Percentiles rank a stretch among this genome's conserved stretches.
Conservation (phyloP, 306 rosid genomes). For the Echinosophora koreensis region DNA sequence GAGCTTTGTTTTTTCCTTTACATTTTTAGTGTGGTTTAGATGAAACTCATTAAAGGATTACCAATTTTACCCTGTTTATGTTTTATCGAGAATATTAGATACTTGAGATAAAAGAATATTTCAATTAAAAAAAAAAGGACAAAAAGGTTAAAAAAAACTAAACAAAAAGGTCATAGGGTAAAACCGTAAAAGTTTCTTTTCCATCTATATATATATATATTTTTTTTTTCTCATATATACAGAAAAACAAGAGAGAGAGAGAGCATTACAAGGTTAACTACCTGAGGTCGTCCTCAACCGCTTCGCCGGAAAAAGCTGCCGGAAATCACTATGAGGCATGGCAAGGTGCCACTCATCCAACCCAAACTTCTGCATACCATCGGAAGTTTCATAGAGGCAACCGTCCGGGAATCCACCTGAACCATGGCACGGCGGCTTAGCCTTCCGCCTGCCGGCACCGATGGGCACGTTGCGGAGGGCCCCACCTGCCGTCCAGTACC, state of each 20-base stretch:
- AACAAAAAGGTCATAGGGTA: too few species aligned
- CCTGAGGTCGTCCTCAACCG: slow-evolving; percentile 62
- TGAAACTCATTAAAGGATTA: not conserved
- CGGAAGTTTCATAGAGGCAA: slow-evolving; percentile 55
- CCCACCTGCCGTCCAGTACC: slow-evolving; percentile 97
- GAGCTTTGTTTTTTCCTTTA: too few species aligned
- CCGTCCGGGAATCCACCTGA: slow-evolving; percentile 52
- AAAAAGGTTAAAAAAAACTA: too few species aligned
- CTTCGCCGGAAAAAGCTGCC: slow-evolving; percentile 62
- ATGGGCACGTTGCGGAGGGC: slow-evolving; percentile 88
- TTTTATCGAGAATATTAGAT: not conserved
- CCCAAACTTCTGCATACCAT: slow-evolving; percentile 57
- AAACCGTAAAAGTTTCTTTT: too few species aligned
- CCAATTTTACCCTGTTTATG: not conserved
- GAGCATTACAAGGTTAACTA: slow-evolving; percentile 54
- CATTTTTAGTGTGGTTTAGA: not conserved
- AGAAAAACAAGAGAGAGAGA: not conserved
- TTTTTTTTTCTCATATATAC: not conserved
- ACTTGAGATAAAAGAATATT: not conserved
- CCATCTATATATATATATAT: too few species aligned
- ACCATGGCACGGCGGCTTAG: slow-evolving; percentile 61
- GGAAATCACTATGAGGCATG: slow-evolving; percentile 52
- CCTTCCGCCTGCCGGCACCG: slow-evolving; percentile 84
- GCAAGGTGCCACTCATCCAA: slow-evolving; percentile 65
- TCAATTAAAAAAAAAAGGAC: too few species aligned